Evolutionary conservation across 306 rosid species (phyloP), one percentile per base, ranked within the genome.

Genomic region (Phaseolus lunatus): DNA sequence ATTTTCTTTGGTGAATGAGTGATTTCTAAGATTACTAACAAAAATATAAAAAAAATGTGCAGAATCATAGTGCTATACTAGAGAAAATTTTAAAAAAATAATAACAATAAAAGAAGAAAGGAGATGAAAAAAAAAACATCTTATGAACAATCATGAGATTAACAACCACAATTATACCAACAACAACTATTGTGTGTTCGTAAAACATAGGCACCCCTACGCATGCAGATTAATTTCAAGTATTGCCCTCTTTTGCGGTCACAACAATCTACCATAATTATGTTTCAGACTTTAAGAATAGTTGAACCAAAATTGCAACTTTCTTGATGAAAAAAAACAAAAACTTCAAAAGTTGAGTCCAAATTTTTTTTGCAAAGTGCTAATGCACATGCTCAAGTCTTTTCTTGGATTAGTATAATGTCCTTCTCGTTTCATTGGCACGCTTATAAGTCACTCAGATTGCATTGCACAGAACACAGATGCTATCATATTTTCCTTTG

Each of bases 181-280:
- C 23, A 47, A 7, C 22, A 68, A 47, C 27, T 48, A 27, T 7
- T 43, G 53, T 66, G 72, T 19, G 18, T 52, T 19, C 9, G 14
- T n/a, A 47, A 47, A 50, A 49, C 26, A 50, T 15, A 49, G 35
- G 57, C 27, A 29, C 61, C 75, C 24, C 43, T 70, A 70, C 76
- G 49, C 64, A 71, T 52, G 64, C 50, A 52, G 76, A 52, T 71
- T 31, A 20, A 19, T 39, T 66, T 71, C 76, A 52, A 53, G 64
- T 71, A 48, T 31, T 70, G 45, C 75, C 62, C 50, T 72, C 65
- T 13, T 71, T 53, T 54, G 77, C 29, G 50, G 65, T 72, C 66
- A 53, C 52, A 53, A 58, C 66, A 72, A 75, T 12, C 67, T 45
- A 77, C 31, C 26, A 66, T 77, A 66, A 66, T 77, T 66, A 66